These are phyloP conservation scores for Osmanthus fragrans DNA, from an alignment of 257 asterid species.

Conservation along the genomic window DNA sequence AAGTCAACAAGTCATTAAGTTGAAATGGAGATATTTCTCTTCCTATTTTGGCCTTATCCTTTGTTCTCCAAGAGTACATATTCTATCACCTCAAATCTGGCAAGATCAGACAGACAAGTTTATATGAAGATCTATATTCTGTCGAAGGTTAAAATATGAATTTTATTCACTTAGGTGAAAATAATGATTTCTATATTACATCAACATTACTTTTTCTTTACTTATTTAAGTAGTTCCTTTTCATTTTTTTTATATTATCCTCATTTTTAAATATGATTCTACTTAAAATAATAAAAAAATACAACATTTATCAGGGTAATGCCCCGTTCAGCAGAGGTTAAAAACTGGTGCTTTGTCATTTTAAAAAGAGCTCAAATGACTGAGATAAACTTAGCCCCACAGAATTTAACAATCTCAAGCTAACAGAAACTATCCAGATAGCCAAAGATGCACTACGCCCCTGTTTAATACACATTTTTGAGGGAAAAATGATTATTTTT, in stretches of 20 bases:
- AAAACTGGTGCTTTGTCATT: background rate
- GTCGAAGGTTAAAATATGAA: background rate
- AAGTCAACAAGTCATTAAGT: background rate
- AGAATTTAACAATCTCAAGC: background rate
- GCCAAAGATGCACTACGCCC: background rate
- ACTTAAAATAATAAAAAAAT: background rate
- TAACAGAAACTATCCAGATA: background rate
- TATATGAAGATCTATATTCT: background rate
- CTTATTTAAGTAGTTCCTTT: background rate
- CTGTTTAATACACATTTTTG: no score
- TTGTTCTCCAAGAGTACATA: background rate
- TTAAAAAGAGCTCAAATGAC: background rate
- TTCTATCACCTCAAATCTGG: background rate
- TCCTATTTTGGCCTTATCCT: background rate
- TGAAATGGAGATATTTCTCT: background rate
- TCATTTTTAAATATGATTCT: background rate
- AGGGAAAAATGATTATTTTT: no score
- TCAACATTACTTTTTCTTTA: background rate
- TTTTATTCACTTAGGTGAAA: background rate
- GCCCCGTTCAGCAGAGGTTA: background rate
- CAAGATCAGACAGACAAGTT: background rate
- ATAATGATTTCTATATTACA: background rate
- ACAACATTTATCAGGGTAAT: background rate
- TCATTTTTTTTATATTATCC: background rate
- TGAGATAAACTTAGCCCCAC: background rate